Conservation (phyloP, 495 filamentous ascomycete genomes). For the Aspergillus campestris region DNA sequence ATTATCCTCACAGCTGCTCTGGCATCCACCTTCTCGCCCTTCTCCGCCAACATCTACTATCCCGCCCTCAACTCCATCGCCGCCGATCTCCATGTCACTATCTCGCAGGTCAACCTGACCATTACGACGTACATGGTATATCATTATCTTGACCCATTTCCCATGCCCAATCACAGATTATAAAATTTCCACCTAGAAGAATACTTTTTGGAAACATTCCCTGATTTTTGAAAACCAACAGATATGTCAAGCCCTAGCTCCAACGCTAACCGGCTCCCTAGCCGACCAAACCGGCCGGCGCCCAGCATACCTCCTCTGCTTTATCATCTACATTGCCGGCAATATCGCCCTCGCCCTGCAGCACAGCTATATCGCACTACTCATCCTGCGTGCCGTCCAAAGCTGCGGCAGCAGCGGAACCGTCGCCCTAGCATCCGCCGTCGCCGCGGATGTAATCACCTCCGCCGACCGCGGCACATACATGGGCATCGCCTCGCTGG, state of each 20-base stretch:
- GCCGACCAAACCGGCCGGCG: conserved; percentile 43
- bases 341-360: conserved; percentile 43
- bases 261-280: conserved; percentile 40
- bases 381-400: conserved; percentile 42
- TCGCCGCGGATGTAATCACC: conserved; percentile 39
- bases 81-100: conserved; percentile 20
- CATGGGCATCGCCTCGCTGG: conserved; percentile 31
- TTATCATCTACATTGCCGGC: conserved; percentile 37
- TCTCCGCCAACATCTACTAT: conserved; percentile 40
- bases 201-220: too few species aligned
- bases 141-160: too few species aligned
- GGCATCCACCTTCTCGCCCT: conserved; percentile 25
- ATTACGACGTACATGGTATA: conserved; percentile 36
- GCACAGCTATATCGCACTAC: conserved; percentile 32
- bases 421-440: conserved; percentile 34
- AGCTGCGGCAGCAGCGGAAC: conserved; percentile 42
- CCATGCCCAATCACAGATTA: too few species aligned
- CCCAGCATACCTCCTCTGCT: conserved; percentile 39
- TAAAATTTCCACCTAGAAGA: too few species aligned
- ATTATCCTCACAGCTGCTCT: conserved; percentile 12
- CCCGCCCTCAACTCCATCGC: conserved; percentile 31
- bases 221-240: conserved; percentile 4
- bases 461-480: conserved; percentile 40
- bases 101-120: conserved; percentile 35
- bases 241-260: conserved; percentile 44